Percentiles rank a stretch among this genome's conserved stretches.
phyloP scores from a whole-genome alignment of 2,329 filamentous ascomycete genomes.

The Penicillium digitatum region DNA sequence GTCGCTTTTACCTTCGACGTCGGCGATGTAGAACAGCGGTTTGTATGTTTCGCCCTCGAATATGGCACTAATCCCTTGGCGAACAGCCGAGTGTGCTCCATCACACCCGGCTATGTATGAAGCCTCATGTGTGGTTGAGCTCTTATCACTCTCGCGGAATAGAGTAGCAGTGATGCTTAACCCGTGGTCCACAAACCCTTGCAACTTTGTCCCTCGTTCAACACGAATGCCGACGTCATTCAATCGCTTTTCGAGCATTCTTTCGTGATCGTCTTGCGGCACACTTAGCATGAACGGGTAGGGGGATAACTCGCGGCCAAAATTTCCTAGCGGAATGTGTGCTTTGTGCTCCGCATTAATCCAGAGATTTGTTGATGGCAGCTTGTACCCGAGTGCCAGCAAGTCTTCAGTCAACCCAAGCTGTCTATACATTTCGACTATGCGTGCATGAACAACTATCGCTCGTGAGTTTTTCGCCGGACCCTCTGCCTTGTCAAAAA shows the following conservation, averaged over 20 bases:
- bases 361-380: slow-evolving; percentile 41
- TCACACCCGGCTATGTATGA: slow-evolving; percentile 52
- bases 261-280: slow-evolving; percentile 32
- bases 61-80: slow-evolving; percentile 38
- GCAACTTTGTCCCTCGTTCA: slow-evolving; percentile 26
- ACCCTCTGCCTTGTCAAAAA: slow-evolving; percentile 45
- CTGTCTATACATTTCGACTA: slow-evolving; percentile 50
- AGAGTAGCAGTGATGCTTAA: slow-evolving; percentile 24
- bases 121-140: slow-evolving; percentile 30
- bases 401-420: slow-evolving; percentile 41
- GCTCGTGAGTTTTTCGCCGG: slow-evolving; percentile 38
- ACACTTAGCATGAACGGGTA: slow-evolving; percentile 30
- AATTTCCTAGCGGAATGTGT: slow-evolving; percentile 23
- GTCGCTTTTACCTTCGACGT: slow-evolving; percentile 34
- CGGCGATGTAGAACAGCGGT: slow-evolving; percentile 46
- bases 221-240: slow-evolving; percentile 27
- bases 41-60: slow-evolving; percentile 45
- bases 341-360: slow-evolving; percentile 20
- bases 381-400: slow-evolving; percentile 35
- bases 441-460: slow-evolving; percentile 49
- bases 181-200: slow-evolving; percentile 24
- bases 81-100: slow-evolving; percentile 50
- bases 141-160: slow-evolving; percentile 13
- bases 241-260: slow-evolving; percentile 27
- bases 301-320: slow-evolving; percentile 27